Evolutionary conservation across 805 yeast genomes (phyloP).

Genomic region (Monosporozyma aerobia): DNA sequence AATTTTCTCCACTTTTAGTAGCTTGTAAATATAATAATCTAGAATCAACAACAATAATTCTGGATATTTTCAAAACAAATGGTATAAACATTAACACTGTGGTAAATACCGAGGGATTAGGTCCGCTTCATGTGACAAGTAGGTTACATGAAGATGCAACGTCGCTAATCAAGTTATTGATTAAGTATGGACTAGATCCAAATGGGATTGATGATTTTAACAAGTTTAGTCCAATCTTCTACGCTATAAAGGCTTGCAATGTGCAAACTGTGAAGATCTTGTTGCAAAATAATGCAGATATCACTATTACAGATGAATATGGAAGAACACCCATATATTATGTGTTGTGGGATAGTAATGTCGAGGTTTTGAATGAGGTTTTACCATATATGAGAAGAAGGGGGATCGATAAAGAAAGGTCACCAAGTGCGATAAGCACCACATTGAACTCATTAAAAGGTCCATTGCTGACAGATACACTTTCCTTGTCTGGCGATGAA

Average conservation of each 20-base stretch:
- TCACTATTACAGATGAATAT: constrained; percentile 64
- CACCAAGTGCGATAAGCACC: constrained; percentile 2
- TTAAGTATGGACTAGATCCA: constrained; percentile 65
- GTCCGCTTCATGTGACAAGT: constrained; percentile 82
- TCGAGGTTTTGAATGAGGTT: constrained; percentile 65
- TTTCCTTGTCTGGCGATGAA: constrained; percentile 13
- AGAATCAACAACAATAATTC: constrained; percentile 54
- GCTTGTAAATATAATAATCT: constrained; percentile 83
- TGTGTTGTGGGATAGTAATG: constrained; percentile 91
- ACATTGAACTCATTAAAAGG: neutral
- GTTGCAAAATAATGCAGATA: constrained; percentile 63
- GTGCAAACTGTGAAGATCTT: constrained; percentile 58
- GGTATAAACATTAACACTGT: constrained; percentile 3
- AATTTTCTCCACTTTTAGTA: constrained; percentile 65
- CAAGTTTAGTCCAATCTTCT: constrained; percentile 90
- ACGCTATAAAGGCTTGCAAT: constrained; percentile 83
- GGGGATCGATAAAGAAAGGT: neutral
- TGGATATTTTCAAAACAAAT: constrained; percentile 28
- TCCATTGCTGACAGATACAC: neutral
- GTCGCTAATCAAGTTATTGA: constrained; percentile 51
- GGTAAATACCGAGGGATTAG: constrained; percentile 78
- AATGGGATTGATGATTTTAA: constrained; percentile 77
- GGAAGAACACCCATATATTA: constrained; percentile 75
- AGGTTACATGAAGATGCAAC: constrained; percentile 63
- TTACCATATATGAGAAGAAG: constrained; percentile 21